Percentiles rank a stretch among this genome's conserved stretches.
phyloP scores from a whole-genome alignment of 1,284 basidiomycete species.

The Mrakiaceae sp. region DNA sequence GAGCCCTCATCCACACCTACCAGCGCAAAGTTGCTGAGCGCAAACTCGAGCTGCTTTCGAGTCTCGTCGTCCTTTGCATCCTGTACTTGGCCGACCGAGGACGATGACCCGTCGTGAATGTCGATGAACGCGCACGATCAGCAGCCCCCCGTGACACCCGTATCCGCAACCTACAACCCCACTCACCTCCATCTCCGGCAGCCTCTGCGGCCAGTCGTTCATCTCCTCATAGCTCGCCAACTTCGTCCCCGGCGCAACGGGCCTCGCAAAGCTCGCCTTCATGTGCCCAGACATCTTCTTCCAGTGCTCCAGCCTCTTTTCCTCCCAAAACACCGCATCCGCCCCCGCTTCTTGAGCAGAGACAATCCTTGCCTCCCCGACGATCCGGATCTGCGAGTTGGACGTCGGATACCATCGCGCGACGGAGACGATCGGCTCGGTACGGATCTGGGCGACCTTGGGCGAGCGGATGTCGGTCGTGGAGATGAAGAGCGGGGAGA shows the following conservation, averaged over 20 bases:
- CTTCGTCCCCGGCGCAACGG: not conserved
- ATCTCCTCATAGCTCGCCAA: slow-evolving; percentile 8
- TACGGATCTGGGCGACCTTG: slow-evolving; percentile 9
- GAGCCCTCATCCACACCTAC: not conserved
- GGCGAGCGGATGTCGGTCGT: slow-evolving; percentile 13
- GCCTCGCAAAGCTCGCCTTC: slow-evolving; percentile 10
- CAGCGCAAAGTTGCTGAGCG: slow-evolving; percentile 13
- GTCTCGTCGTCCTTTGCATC: slow-evolving; percentile 9
- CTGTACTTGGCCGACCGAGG: not conserved
- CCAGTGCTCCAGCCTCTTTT: slow-evolving; percentile 1
- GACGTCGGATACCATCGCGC: slow-evolving; percentile 14
- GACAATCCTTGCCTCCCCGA: slow-evolving; percentile 1
- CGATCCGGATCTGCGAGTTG: slow-evolving; percentile 13
- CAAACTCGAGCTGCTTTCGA: slow-evolving; percentile 2
- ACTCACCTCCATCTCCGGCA: slow-evolving; percentile 7
- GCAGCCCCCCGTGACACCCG: not conserved
- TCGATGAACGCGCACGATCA: not conserved
- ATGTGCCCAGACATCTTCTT: slow-evolving; percentile 5
- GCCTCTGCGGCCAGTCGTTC: slow-evolving; percentile 7
- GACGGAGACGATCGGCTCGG: not conserved
- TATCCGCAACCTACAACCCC: not conserved
- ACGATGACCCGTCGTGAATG: no score
- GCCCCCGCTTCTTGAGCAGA: not conserved
- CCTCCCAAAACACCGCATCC: not conserved
- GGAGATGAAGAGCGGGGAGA: slow-evolving; percentile 4